Percentiles rank a stretch among this genome's conserved stretches.
Evolutionary conservation across 2,329 filamentous ascomycete genomes (phyloP).

Genomic region (Cercospora sp.): DNA sequence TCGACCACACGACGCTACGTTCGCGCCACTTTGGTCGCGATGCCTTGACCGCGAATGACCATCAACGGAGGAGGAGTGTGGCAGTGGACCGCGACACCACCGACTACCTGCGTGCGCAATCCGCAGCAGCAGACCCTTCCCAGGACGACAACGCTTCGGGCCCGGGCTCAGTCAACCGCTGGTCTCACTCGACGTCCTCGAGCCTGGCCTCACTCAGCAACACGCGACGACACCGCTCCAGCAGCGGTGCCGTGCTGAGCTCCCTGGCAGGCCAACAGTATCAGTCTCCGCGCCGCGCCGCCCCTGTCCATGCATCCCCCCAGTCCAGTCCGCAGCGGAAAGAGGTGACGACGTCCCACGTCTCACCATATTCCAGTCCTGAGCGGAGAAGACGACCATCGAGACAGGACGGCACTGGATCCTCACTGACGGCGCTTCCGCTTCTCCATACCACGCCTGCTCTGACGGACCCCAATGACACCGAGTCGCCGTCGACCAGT

Average conservation of each 20-base stretch:
- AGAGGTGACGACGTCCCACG: conserved; percentile 20
- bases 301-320: conserved; percentile 41
- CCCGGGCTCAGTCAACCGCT: conserved; percentile 57
- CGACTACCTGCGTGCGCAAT: background rate
- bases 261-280: conserved; percentile 39
- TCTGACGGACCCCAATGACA: conserved; percentile 32
- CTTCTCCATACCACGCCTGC: conserved; percentile 38
- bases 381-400: conserved; percentile 29
- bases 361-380: conserved; percentile 28
- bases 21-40: conserved; percentile 28
- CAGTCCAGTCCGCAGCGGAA: conserved; percentile 41
- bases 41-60: conserved; percentile 23
- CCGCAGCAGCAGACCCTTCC: background rate
- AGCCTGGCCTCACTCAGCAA: conserved; percentile 45
- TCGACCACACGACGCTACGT: background rate
- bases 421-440: conserved; percentile 36
- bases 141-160: conserved; percentile 29
- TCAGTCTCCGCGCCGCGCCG: conserved; percentile 35
- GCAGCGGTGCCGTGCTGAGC: conserved; percentile 40
- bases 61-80: conserved; percentile 44
- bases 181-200: conserved; percentile 59
- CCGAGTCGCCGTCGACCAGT: conserved; percentile 37
- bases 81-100: conserved; percentile 39
- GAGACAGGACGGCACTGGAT: conserved; percentile 23
- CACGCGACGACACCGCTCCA: conserved; percentile 42